Evolutionary conservation across 2,329 filamentous ascomycete genomes (phyloP).

Genomic region (Stagonosporopsis chrysanthemi): DNA sequence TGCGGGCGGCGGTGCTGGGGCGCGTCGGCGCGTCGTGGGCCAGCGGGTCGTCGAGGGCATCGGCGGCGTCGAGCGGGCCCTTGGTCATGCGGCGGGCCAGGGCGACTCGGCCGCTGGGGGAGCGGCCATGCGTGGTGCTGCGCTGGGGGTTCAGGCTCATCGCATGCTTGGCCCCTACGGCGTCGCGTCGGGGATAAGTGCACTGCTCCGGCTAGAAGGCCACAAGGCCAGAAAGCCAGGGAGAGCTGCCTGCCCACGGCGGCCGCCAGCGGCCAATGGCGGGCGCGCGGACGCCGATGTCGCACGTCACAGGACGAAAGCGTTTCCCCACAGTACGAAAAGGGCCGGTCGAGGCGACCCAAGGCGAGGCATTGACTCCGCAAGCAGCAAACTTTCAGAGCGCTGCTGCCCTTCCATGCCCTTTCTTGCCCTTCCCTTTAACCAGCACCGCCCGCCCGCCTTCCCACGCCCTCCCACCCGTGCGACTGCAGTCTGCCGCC

Average conservation of each 20-base stretch:
- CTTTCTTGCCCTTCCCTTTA: too few species aligned
- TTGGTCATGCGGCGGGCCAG: slow-evolving; percentile 74
- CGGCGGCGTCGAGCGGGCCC: slow-evolving; percentile 70
- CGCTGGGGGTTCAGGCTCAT: slow-evolving; percentile 25
- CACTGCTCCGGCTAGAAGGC: background rate
- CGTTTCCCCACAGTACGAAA: slow-evolving; percentile 6
- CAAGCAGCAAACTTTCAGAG: slow-evolving; percentile 9
- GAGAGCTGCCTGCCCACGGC: too few species aligned
- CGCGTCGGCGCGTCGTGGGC: background rate
- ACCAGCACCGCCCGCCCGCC: background rate
- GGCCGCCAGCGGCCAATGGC: too few species aligned
- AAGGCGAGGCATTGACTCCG: slow-evolving; percentile 11
- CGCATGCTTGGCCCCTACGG: background rate
- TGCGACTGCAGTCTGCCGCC: slow-evolving; percentile 9
- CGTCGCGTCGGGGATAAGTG: background rate
- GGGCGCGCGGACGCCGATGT: background rate
- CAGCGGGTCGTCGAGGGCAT: slow-evolving; percentile 9
- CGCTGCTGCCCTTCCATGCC: background rate
- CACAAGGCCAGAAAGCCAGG: too few species aligned
- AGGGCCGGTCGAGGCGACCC: background rate
- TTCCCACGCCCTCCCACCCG: background rate
- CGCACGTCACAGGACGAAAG: background rate
- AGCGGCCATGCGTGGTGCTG: slow-evolving; percentile 40
- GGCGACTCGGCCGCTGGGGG: slow-evolving; percentile 55
- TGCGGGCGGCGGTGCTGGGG: background rate